Percentiles rank a stretch among this genome's conserved stretches.
phyloP scores from a whole-genome alignment of 1,139 yeast genomes.

The Waltiozyma sp. region DNA sequence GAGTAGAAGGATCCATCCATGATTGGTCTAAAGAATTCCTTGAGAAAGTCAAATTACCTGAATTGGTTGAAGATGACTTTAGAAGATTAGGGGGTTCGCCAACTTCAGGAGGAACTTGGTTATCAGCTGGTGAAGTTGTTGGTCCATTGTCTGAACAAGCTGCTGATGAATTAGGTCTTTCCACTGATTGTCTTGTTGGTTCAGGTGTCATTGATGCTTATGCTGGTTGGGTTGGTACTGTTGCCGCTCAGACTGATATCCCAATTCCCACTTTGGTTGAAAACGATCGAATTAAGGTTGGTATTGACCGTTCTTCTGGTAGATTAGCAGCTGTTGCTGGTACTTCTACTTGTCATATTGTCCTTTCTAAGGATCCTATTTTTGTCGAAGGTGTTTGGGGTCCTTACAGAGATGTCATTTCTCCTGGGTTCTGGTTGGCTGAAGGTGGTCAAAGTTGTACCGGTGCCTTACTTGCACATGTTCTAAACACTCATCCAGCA shows the following conservation, averaged over 20 bases:
- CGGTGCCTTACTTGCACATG: conserved; percentile 87
- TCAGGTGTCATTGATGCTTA: conserved; percentile 96
- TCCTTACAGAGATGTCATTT: conserved; percentile 87
- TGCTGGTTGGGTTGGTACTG: conserved; percentile 98
- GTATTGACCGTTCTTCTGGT: conserved; percentile 57
- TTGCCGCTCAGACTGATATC: conserved; percentile 93
- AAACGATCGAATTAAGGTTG: conserved; percentile 59
- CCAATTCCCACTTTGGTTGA: conserved; percentile 95
- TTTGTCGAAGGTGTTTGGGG: conserved; percentile 99
- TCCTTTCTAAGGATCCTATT: conserved; percentile 72
- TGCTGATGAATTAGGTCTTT: conserved; percentile 78
- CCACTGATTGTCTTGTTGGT: conserved; percentile 75
- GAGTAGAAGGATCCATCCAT: conserved; percentile 72
- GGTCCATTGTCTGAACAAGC: conserved; percentile 58
- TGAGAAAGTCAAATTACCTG: conserved; percentile 55
- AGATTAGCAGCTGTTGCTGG: conserved; percentile 97
- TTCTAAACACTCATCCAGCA: conserved; percentile 86
- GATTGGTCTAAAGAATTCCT: conserved; percentile 89
- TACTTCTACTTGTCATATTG: conserved; percentile 93
- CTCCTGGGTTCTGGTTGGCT: conserved; percentile 88
- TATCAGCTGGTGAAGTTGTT: conserved; percentile 82
- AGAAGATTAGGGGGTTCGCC: conserved; percentile 76
- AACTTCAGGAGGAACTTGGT: conserved; percentile 57
- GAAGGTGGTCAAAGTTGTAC: conserved; percentile 98
- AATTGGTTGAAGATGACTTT: conserved; percentile 67